A percentile compares a stretch with the other conserved stretches of the same genome.
phyloP scores from a whole-genome alignment of 371 early-diverging fungal species.

The Rhizopus arrhizus region DNA sequence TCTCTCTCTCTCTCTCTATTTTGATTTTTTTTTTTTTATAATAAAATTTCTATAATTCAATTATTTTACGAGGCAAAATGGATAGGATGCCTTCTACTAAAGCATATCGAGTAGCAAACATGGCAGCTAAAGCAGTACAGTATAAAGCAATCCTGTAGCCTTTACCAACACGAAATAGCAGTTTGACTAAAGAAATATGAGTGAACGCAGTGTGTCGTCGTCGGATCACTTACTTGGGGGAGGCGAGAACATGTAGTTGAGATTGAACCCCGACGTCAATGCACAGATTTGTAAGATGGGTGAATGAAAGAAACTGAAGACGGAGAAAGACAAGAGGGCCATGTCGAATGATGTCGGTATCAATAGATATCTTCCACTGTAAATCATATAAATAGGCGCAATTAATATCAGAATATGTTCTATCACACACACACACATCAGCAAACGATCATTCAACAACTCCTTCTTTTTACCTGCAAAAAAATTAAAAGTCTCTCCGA shows the following conservation, averaged over 20 bases:
- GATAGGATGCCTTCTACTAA: slow-evolving; percentile 22
- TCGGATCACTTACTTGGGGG: slow-evolving; percentile 41
- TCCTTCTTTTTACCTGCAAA: slow-evolving; percentile 53
- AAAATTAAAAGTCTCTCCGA: slow-evolving; percentile 63
- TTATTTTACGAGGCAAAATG: slow-evolving; percentile 19
- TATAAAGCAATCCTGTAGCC: slow-evolving; percentile 30
- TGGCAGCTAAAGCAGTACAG: slow-evolving; percentile 25
- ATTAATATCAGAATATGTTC: slow-evolving; percentile 52
- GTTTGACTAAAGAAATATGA: slow-evolving; percentile 14
- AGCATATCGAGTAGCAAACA: slow-evolving; percentile 31
- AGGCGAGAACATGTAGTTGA: slow-evolving; percentile 56
- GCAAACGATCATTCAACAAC: neutral
- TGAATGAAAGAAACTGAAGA: slow-evolving; percentile 55
- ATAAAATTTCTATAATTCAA: slow-evolving; percentile 9
- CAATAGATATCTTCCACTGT: slow-evolving; percentile 52
- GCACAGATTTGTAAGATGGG: slow-evolving; percentile 44
- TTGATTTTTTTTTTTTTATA: slow-evolving; percentile 2
- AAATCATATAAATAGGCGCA: slow-evolving; percentile 52
- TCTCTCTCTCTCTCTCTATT: neutral
- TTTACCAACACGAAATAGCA: slow-evolving; percentile 22
- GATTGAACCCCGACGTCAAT: slow-evolving; percentile 43
- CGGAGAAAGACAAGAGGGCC: slow-evolving; percentile 49
- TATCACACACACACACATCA: slow-evolving; percentile 8
- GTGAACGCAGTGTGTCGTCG: neutral
- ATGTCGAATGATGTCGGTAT: slow-evolving; percentile 46